Conservation (phyloP, 257 asterid genomes). For the Gynochthodes officinalis region DNA sequence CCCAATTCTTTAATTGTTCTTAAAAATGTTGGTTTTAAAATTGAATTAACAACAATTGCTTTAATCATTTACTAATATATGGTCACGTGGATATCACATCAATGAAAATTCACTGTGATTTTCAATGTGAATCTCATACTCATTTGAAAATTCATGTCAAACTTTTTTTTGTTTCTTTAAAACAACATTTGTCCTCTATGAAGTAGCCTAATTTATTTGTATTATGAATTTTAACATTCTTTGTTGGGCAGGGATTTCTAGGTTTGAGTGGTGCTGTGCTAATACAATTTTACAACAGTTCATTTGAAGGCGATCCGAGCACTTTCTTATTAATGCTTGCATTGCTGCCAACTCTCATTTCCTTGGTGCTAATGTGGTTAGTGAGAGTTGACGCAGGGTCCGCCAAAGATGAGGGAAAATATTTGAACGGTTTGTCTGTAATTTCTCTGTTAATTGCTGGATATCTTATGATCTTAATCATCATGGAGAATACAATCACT, state of each 20-base stretch:
- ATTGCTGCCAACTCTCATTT: constrained; percentile 51
- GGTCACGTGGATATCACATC: too few species aligned
- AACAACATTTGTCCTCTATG: too few species aligned
- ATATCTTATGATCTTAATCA: constrained; percentile 59
- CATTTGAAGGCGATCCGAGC: constrained; percentile 66
- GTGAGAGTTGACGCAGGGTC: constrained; percentile 47
- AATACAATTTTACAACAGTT: constrained; percentile 66
- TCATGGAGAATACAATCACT: constrained; percentile 41
- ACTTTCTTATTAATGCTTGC: constrained; percentile 77
- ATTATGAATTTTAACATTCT: not conserved
- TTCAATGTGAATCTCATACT: too few species aligned
- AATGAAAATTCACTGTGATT: too few species aligned
- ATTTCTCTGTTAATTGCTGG: constrained; percentile 56
- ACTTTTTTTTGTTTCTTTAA: too few species aligned
- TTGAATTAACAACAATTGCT: too few species aligned
- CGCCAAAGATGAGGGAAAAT: constrained; percentile 39
- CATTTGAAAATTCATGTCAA: too few species aligned
- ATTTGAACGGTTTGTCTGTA: constrained; percentile 59
- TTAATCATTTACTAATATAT: too few species aligned
- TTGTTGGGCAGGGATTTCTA: constrained; percentile 72
- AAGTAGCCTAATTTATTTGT: too few species aligned
- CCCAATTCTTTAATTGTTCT: too few species aligned
- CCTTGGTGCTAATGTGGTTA: constrained; percentile 62
- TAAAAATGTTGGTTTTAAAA: too few species aligned
- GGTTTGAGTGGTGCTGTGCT: constrained; percentile 93